Conservation (phyloP, 2,329 filamentous ascomycete species). For the Stemphylium beticola region DNA sequence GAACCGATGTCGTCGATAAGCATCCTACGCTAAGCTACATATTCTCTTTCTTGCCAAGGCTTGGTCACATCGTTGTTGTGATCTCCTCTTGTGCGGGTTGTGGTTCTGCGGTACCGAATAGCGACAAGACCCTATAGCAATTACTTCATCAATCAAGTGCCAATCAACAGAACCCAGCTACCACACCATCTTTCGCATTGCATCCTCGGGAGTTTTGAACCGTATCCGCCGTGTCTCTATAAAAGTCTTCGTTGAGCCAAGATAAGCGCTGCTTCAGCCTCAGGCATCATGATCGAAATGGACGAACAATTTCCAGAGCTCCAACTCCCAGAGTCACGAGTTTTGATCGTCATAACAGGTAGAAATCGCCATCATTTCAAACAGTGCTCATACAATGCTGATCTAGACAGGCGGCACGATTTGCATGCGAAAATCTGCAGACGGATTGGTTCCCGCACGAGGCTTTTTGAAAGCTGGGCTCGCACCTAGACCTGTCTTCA, state of each 20-base stretch:
- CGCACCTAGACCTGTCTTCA: conserved; percentile 82
- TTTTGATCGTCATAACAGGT: conserved; percentile 90
- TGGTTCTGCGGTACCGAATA: conserved; percentile 14
- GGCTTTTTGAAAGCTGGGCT: conserved; percentile 84
- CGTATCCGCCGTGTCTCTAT: background rate
- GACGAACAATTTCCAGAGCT: conserved; percentile 37
- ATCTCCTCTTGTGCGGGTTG: conserved; percentile 10
- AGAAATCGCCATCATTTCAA: conserved; percentile 23
- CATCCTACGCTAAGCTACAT: conserved; percentile 7
- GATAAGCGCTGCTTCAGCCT: conserved; percentile 1
- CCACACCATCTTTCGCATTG: background rate
- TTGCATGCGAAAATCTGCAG: conserved; percentile 83
- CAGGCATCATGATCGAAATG: conserved; percentile 23
- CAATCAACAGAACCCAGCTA: conserved; percentile 4
- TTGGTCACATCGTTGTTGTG: conserved; percentile 4
- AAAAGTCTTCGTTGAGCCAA: background rate
- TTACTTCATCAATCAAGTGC: conserved; percentile 1
- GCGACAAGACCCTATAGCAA: conserved; percentile 6
- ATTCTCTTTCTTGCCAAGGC: conserved; percentile 7
- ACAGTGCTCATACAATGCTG: background rate
- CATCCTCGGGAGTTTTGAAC: background rate
- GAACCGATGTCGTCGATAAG: background rate
- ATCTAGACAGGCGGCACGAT: conserved; percentile 69
- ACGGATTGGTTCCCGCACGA: conserved; percentile 74
- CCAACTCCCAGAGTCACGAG: conserved; percentile 71